phyloP scores from a whole-genome alignment of 306 rosid species.

The Malus orientalis region DNA sequence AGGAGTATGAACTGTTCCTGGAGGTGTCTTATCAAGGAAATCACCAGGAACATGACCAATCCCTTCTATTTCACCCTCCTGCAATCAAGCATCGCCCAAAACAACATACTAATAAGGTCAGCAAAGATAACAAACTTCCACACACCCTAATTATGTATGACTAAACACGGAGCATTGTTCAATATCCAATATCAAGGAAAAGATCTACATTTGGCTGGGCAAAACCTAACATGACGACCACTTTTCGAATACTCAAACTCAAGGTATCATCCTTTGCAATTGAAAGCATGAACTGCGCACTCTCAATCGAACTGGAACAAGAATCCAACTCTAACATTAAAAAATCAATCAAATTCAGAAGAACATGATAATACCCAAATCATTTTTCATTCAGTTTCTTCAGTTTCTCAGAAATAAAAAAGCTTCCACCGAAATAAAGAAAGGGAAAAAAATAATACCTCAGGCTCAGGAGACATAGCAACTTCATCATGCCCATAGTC shows the following conservation, averaged over 20 bases:
- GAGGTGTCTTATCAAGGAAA: slow-evolving; percentile 35
- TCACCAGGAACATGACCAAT: slow-evolving; percentile 60
- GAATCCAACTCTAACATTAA: neutral
- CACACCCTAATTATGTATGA: neutral
- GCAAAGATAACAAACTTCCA: neutral
- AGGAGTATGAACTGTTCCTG: slow-evolving; percentile 31
- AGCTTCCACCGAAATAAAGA: neutral
- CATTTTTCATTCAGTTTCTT: neutral
- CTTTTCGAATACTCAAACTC: neutral
- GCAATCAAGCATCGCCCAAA: slow-evolving; percentile 17
- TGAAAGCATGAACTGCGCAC: neutral
- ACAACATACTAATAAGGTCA: neutral
- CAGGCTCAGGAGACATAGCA: slow-evolving; percentile 93
- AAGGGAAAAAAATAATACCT: slow-evolving; percentile 37
- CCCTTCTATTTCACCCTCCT: slow-evolving; percentile 70
- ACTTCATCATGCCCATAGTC: slow-evolving; percentile 91
- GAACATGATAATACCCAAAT: neutral
- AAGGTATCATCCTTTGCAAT: neutral
- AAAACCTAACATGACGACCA: neutral
- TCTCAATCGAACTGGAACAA: neutral
- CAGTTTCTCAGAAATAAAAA: neutral
- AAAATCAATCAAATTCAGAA: neutral
- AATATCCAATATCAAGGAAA: neutral
- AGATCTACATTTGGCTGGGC: neutral
- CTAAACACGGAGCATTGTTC: neutral